Percentiles rank a stretch among this genome's conserved stretches.
Conservation (phyloP, 139 green algal species). For the Asterochloris sp. region DNA sequence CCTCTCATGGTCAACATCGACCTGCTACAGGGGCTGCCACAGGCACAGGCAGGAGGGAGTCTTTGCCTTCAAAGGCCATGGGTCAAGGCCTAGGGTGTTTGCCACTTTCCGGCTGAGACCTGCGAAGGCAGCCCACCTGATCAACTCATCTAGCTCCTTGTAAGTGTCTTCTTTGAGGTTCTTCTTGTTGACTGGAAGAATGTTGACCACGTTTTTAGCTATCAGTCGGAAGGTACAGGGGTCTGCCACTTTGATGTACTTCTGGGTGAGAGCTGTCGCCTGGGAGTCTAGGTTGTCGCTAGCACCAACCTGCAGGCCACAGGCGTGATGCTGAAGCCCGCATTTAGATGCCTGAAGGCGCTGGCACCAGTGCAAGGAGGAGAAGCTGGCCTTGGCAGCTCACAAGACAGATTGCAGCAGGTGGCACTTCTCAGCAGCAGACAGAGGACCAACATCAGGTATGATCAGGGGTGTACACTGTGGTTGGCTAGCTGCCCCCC, state of each 20-base stretch:
- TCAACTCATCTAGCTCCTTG: conserved; percentile 13
- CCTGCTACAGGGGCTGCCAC: too few relatives aligned
- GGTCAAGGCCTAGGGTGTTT: neutral
- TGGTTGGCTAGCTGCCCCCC: neutral
- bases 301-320: conserved; percentile 15
- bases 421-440: too few relatives aligned
- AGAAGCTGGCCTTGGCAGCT: neutral
- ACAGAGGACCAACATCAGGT: too few relatives aligned
- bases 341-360: neutral
- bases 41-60: neutral
- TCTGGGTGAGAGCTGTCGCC: conserved; percentile 15
- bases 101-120: neutral
- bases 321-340: neutral
- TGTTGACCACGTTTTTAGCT: conserved; percentile 22
- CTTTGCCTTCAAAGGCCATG: neutral
- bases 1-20: neutral
- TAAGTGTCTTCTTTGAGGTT: conserved; percentile 16
- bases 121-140: neutral
- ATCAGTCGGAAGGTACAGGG: conserved; percentile 28
- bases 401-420: neutral
- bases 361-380: neutral
- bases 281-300: conserved; percentile 21
- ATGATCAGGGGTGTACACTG: neutral
- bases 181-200: conserved; percentile 10
- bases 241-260: conserved; percentile 12